phyloP scores from a whole-genome alignment of 768 basidiomycete species.

The Cyclocybe aegerita region DNA sequence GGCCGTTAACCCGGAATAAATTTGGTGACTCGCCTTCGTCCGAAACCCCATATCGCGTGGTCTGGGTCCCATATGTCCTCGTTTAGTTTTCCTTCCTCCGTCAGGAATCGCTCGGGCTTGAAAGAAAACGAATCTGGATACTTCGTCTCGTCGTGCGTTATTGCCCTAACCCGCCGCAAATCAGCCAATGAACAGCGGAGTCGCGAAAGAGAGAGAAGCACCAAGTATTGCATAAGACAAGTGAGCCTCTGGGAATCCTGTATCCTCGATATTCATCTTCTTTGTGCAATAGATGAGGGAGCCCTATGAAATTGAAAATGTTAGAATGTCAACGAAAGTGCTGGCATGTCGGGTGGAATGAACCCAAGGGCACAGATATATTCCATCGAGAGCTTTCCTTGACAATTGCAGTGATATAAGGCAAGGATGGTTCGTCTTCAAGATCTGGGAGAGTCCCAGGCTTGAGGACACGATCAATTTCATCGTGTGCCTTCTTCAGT shows the following conservation, averaged over 20 bases:
- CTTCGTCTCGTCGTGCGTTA: too few species aligned
- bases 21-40: too few species aligned
- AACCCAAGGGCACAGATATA: slow-evolving; percentile 16
- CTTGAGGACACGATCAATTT: slow-evolving; percentile 30
- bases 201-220: too few species aligned
- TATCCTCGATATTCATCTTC: slow-evolving; percentile 35
- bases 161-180: too few species aligned
- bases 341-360: background rate
- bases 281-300: slow-evolving; percentile 23
- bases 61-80: too few species aligned
- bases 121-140: too few species aligned
- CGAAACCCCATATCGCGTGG: too few species aligned
- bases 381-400: slow-evolving; percentile 14
- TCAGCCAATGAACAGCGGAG: too few species aligned
- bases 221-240: slow-evolving; percentile 30
- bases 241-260: slow-evolving; percentile 30
- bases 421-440: slow-evolving; percentile 26
- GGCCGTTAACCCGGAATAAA: too few species aligned
- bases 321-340: background rate
- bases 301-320: slow-evolving; percentile 10
- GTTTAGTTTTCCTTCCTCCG: too few species aligned
- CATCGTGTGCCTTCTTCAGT: slow-evolving; percentile 28
- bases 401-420: slow-evolving; percentile 20
- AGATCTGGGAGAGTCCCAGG: slow-evolving; percentile 25
- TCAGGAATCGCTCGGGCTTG: too few species aligned